Evolutionary conservation across 352 stramenopile genomes (phyloP), one percentile per base, ranked within the genome.

Genomic region (Globisporangium echinulatum): DNA sequence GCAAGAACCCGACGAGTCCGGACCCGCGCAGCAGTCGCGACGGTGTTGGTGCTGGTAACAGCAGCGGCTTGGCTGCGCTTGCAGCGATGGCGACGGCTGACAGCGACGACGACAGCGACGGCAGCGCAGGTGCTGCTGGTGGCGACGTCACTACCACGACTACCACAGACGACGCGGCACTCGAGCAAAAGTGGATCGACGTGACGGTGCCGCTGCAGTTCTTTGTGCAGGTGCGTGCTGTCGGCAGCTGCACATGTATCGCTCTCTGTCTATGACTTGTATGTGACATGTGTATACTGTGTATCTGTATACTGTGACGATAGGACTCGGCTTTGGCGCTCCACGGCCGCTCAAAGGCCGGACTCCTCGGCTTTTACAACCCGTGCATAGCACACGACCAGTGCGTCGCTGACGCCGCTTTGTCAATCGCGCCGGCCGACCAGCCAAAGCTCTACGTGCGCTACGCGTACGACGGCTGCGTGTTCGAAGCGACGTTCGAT

Each of bases 401-500:
- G 46, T 68, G 64, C 13, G 71, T 80, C 48, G 66, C 75, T 5
- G 71, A 80, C 47, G 64, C 72, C 25, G 63, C 46, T n/a, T 13
- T 40, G 6, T 25, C 42, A 17, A 25, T 38, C 8, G 48, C 42
- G 17, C 60, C 60, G 11, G 59, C 47, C 39, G 52, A 60, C 42
- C 76, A 75, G 37, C 79, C 82, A 7, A 72, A 88, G 57, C 68
- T 92, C 78, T 92, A 93, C 42, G 74, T 92, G 46, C 84, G 82
- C 42, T 94, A 94, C 65, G 67, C 79, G 37, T 90, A 79, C 62
- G 72, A 84, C 49, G 78, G 72, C 37, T 64, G 77, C 39, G 80
- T 94, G 52, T 94, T 89, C 52, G 84, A 94, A 70, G 84, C 79
- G 19, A 92, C 84, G 10, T 94, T 92, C 52, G 76, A 85, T 44